Evolutionary conservation across 257 asterid genomes (phyloP), one percentile per base, ranked within the genome.

Genomic region (Scutellaria minor): DNA sequence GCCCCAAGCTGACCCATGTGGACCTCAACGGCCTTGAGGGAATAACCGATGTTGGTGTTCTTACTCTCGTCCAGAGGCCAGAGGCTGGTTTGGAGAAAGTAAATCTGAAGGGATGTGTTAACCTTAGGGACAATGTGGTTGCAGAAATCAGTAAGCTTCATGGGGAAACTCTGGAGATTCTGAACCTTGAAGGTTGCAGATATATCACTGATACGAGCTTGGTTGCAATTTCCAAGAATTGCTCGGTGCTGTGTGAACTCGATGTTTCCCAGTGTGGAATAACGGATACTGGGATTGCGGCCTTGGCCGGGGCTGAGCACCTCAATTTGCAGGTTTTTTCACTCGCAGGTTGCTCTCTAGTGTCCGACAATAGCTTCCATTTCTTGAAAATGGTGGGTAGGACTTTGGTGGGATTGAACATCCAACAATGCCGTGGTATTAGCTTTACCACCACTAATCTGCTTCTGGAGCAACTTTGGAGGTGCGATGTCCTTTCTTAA

Each of bases 401-500:
- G 78, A 70, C 80, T 7, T 80, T 95, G 47, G 62, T 82, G 24
- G 97, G 98, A 11, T 77, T 92, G 83, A 92, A 86, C 84, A 85
- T 95, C 57, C 92, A 87, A 83, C 81, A 78, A 7, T 95, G 99
- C 85, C 22, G 5, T 7, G 88, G 95, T 61, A 79, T 95, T 63
- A 85, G 88, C 71, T 54, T 46, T 24, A 65, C 68, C 1, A 47
- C 86, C 4, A 74, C 82, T 70, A 83, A 80, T 77, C 66, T 77
- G 73, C 97, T 95, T 20, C 20, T 70, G 62, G 94, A 87, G 81
- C 81, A 70, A 9, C 90, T 92, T 7, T 86, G 96, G 91, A 87
- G 94, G 90, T 95, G 99, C 14, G 94, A 95, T 58, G 81, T 95
- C 73, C 97, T 95, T 53, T 79, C 68, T 66, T 90, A 75, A 84